Evolutionary conservation across 495 filamentous ascomycete genomes (phyloP).

Genomic region (Cairneyella variabilis): DNA sequence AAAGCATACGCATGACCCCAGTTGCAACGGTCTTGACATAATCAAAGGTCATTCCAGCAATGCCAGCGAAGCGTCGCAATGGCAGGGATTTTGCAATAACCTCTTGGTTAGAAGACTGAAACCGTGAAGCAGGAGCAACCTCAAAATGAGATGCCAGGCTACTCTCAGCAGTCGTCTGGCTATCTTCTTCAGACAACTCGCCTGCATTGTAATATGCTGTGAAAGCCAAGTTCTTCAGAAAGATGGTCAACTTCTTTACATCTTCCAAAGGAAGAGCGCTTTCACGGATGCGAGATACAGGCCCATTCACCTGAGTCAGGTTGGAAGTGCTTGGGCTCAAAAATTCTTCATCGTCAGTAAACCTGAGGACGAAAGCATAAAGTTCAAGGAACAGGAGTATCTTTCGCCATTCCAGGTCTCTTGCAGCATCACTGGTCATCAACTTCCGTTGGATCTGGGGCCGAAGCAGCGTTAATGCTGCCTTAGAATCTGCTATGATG

Average conservation of each 20-base stretch:
- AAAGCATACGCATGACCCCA: slow-evolving; percentile 80
- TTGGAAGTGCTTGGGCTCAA: slow-evolving; percentile 37
- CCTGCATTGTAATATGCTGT: slow-evolving; percentile 80
- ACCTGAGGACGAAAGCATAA: slow-evolving; percentile 84
- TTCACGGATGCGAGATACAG: slow-evolving; percentile 43
- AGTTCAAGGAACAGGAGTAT: slow-evolving; percentile 90
- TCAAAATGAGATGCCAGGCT: slow-evolving; percentile 56
- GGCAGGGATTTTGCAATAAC: slow-evolving; percentile 4
- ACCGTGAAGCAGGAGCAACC: slow-evolving; percentile 13
- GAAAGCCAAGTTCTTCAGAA: slow-evolving; percentile 91
- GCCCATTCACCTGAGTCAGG: slow-evolving; percentile 30
- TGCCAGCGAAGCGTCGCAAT: slow-evolving; percentile 32
- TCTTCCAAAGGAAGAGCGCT: slow-evolving; percentile 69
- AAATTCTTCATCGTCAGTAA: slow-evolving; percentile 93
- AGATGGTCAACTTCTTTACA: slow-evolving; percentile 69
- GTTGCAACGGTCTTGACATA: slow-evolving; percentile 79
- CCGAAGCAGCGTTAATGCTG: slow-evolving; percentile 55
- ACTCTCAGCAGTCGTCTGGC: slow-evolving; percentile 40
- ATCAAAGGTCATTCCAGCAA: slow-evolving; percentile 71
- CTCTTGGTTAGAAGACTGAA: slow-evolving; percentile 8
- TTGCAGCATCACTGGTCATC: slow-evolving; percentile 15
- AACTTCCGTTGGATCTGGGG: slow-evolving; percentile 27
- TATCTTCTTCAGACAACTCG: slow-evolving; percentile 58
- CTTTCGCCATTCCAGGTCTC: slow-evolving; percentile 79
- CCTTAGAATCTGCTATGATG: slow-evolving; percentile 56